Conservation (phyloP, 225 moss, liverwort and hornwort species). For the Marchantia paleacea region DNA sequence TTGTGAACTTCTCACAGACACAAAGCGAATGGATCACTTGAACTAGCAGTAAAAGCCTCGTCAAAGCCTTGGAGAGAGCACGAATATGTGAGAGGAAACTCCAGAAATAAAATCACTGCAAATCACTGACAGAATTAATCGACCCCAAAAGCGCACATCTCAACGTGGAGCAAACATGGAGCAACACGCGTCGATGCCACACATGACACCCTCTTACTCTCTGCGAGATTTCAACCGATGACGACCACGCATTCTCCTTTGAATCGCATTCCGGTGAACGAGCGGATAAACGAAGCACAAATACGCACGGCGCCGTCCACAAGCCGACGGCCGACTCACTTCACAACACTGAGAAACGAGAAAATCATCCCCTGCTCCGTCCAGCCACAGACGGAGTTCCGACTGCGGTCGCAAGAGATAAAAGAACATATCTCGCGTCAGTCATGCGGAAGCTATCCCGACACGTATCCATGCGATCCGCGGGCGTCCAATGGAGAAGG, state of each 20-base stretch:
- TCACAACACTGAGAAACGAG: background rate
- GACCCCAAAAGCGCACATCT: too few species aligned
- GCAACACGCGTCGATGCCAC: background rate
- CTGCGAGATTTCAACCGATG: background rate
- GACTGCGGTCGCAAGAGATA: conserved; percentile 11
- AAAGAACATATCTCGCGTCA: conserved; percentile 4
- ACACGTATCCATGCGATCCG: conserved; percentile 23
- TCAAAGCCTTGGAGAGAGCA: too few species aligned
- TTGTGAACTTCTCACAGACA: too few species aligned
- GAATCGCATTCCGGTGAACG: background rate
- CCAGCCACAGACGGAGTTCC: background rate
- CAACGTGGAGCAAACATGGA: background rate
- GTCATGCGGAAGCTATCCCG: conserved; percentile 8
- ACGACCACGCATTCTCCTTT: conserved; percentile 3
- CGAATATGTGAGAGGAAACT: too few species aligned
- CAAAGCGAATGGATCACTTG: too few species aligned
- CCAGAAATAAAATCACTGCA: too few species aligned
- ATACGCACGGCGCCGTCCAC: background rate
- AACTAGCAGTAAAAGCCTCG: too few species aligned
- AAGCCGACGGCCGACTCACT: background rate
- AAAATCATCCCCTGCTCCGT: background rate
- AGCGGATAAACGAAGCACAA: background rate
- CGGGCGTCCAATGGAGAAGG: background rate
- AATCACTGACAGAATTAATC: too few species aligned
- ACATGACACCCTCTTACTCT: background rate